Conservation (phyloP, 306 rosid genomes). For the Begonia loranthoides region DNA sequence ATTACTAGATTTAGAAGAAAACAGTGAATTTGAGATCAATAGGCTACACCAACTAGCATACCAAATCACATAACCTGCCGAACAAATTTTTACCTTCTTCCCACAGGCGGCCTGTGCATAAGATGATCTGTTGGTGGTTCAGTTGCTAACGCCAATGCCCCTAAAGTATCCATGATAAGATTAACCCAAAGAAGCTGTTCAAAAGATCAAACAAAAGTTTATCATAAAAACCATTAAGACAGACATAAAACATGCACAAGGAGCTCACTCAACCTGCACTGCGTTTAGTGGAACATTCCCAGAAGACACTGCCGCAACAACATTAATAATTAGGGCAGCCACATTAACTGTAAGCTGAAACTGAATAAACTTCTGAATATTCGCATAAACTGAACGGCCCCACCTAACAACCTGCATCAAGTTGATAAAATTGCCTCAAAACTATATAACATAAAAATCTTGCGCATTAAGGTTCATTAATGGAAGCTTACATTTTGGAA, state of each 20-base stretch:
- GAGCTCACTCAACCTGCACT: constrained; percentile 55
- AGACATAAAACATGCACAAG: not conserved
- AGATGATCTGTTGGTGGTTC: constrained; percentile 95
- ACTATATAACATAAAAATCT: not conserved
- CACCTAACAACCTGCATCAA: constrained; percentile 76
- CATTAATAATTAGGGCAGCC: constrained; percentile 85
- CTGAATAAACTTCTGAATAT: constrained; percentile 96
- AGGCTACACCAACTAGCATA: no score
- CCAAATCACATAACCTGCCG: no score
- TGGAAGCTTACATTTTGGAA: no score
- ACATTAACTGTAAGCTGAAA: constrained; percentile 93
- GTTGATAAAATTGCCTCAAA: constrained; percentile 1
- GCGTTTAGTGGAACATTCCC: constrained; percentile 90
- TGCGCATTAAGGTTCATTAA: no score
- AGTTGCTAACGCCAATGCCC: constrained; percentile 92
- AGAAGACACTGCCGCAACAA: constrained; percentile 73
- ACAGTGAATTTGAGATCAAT: no score
- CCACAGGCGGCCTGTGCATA: constrained; percentile 70
- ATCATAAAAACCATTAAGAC: constrained; percentile 1
- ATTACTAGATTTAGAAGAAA: no score
- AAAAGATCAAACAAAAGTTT: constrained; percentile 10
- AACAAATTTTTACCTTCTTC: constrained; percentile 43
- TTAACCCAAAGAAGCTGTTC: constrained; percentile 96
- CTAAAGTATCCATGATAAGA: constrained; percentile 98
- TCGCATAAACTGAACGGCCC: constrained; percentile 95